Evolutionary conservation across 2,329 filamentous ascomycete genomes (phyloP), one percentile per base, ranked within the genome.

Genomic region (Exophiala sp.): DNA sequence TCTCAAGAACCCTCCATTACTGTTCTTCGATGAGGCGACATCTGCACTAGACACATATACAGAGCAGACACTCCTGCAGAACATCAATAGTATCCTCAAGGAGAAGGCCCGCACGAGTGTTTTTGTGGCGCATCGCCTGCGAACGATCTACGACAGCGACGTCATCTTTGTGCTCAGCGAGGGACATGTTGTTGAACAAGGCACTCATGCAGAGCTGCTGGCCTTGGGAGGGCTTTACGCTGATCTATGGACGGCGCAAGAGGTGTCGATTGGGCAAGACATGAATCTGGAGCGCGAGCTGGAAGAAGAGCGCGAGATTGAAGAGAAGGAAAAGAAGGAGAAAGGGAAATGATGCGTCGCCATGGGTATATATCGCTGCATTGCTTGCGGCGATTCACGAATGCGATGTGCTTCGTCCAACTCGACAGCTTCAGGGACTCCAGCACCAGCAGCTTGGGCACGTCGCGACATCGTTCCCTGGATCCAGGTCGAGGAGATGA

Each of bases 101-200:
- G 90, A 95, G 63, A 95, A 95, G 72, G 75, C 75, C 2, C 80
- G 90, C 49, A 97, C 93, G 0, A 96, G 89, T 59, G 87, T 98
- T 1, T 97, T 97, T 64, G 86, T 98, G 3, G 93, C 93, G 5
- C 93, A 97, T 68, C 80, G 93, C 14, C 71, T 98, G 52, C 80
- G 91, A 45, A 97, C 93, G 0, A 96, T 98, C 58, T 95, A 87
- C 63, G 93, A 97, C 63, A 87, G 87, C 32, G 86, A 97, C 68
- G 73, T 90, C 61, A 97, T 97, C 60, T 90, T 97, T 61, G 93
- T 97, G 30, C 72, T 97, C 49, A 85, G 83, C 64, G 83, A 86
- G 53, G 93, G 93, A 0, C 74, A 73, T 11, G 89, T 97, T n/a
- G 88, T 83, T 2, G 93, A 97, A 71, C 82, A 80, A 67, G 93